Evolutionary conservation across 805 yeast genomes (phyloP).

Genomic region (Torulaspora quercuum): DNA sequence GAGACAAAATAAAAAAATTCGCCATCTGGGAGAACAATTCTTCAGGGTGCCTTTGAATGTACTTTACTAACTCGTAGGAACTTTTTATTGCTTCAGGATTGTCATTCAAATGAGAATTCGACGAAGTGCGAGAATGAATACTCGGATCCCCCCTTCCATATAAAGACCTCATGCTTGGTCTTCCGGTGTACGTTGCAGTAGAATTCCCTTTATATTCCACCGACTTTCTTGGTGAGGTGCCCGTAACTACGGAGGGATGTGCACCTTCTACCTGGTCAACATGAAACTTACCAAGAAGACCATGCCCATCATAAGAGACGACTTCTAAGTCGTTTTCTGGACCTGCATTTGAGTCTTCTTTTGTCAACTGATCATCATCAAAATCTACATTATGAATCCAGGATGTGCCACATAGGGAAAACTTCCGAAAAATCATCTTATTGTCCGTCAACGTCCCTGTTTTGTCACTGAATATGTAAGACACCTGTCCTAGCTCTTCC

Average conservation of each 20-base stretch:
- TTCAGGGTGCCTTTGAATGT: constrained; percentile 69
- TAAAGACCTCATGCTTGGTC: constrained; percentile 56
- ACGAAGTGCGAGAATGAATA: not conserved
- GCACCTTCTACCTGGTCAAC: not conserved
- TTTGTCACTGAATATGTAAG: constrained; percentile 91
- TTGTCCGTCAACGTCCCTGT: constrained; percentile 97
- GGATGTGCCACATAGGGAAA: constrained; percentile 81
- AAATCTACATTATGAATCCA: constrained; percentile 78
- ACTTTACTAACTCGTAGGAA: constrained; percentile 63
- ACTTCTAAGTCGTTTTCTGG: constrained; percentile 22
- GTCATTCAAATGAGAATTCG: constrained; percentile 5
- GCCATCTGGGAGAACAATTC: constrained; percentile 67
- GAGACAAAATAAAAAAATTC: constrained; percentile 70
- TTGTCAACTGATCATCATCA: constrained; percentile 1
- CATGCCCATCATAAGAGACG: constrained; percentile 25
- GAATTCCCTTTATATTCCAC: constrained; percentile 44
- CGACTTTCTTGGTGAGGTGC: constrained; percentile 30
- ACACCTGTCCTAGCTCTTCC: constrained; percentile 96
- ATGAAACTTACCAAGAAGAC: constrained; percentile 5
- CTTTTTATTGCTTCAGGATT: constrained; percentile 41
- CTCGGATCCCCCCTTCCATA: constrained; percentile 12
- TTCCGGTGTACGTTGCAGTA: constrained; percentile 43
- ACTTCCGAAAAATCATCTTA: constrained; percentile 84
- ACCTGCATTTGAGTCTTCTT: constrained; percentile 1
- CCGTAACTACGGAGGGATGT: constrained; percentile 1